phyloP scores from a whole-genome alignment of 2,329 filamentous ascomycete genomes.

The Didymella segeticola region DNA sequence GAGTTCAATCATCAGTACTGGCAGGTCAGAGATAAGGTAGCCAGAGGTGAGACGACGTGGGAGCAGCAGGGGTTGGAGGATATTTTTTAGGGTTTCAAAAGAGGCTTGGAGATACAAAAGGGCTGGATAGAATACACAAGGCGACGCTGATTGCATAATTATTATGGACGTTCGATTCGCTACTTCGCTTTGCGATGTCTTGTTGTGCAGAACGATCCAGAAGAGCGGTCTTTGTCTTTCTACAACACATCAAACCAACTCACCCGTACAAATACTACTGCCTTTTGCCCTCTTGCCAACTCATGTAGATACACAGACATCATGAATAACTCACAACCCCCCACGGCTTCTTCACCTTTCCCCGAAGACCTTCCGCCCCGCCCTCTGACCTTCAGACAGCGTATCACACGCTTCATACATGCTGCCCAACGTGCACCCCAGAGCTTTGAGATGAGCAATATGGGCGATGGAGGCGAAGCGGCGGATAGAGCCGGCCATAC shows the following conservation, averaged over 20 bases:
- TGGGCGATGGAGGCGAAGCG: too few relatives aligned
- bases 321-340: too few relatives aligned
- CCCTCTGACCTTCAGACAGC: neutral
- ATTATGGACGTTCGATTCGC: neutral
- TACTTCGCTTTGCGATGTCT: neutral
- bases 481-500: too few relatives aligned
- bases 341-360: neutral
- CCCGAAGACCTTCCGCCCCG: neutral
- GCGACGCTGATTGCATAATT: neutral
- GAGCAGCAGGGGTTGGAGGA: slow-evolving; percentile 70
- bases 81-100: slow-evolving; percentile 64
- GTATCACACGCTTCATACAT: neutral
- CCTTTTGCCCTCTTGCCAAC: too few relatives aligned
- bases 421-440: neutral
- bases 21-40: slow-evolving; percentile 72
- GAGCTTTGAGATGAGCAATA: neutral
- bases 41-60: slow-evolving; percentile 69
- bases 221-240: neutral
- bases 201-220: too few relatives aligned
- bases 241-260: too few relatives aligned
- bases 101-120: neutral
- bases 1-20: slow-evolving; percentile 89
- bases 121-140: too few relatives aligned
- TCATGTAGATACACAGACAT: too few relatives aligned
- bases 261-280: too few relatives aligned